Conservation (phyloP, 805 yeast species). For the Cyberlindnera euphorbiae region DNA sequence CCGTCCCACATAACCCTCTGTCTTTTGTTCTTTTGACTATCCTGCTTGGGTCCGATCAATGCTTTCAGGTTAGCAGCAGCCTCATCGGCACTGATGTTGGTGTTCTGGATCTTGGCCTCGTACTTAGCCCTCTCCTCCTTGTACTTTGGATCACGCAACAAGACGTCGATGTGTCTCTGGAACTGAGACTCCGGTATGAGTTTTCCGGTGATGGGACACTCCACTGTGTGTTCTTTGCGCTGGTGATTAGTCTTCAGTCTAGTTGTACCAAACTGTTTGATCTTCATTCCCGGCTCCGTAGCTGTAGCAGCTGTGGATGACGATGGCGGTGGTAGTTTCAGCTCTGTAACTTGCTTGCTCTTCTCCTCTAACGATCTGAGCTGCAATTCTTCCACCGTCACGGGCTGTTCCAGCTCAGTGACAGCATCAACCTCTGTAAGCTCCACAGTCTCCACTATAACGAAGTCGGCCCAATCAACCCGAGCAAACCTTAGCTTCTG, state of each 20-base stretch:
- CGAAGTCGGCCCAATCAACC: constrained; percentile 86
- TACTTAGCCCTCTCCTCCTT: constrained; percentile 58
- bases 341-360: constrained; percentile 17
- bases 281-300: constrained; percentile 49
- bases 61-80: constrained; percentile 58
- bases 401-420: constrained; percentile 48
- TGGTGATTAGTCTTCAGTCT: constrained; percentile 33
- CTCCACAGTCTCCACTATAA: constrained; percentile 61
- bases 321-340: constrained; percentile 14
- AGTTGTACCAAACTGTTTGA: constrained; percentile 68
- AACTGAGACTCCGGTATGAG: constrained; percentile 66
- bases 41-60: constrained; percentile 36
- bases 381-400: constrained; percentile 54
- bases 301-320: background rate
- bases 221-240: constrained; percentile 37
- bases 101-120: constrained; percentile 47
- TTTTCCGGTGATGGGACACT: constrained; percentile 78
- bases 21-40: constrained; percentile 23
- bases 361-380: constrained; percentile 45
- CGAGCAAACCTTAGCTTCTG: constrained; percentile 54
- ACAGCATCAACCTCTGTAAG: constrained; percentile 59
- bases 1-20: constrained; percentile 33
- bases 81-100: constrained; percentile 50
- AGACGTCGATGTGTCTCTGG: constrained; percentile 62
- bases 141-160: constrained; percentile 75